A percentile compares a stretch with the other conserved stretches of the same genome.
phyloP scores from a whole-genome alignment of 2,329 filamentous ascomycete genomes.

The Trichoderma simmonsii region DNA sequence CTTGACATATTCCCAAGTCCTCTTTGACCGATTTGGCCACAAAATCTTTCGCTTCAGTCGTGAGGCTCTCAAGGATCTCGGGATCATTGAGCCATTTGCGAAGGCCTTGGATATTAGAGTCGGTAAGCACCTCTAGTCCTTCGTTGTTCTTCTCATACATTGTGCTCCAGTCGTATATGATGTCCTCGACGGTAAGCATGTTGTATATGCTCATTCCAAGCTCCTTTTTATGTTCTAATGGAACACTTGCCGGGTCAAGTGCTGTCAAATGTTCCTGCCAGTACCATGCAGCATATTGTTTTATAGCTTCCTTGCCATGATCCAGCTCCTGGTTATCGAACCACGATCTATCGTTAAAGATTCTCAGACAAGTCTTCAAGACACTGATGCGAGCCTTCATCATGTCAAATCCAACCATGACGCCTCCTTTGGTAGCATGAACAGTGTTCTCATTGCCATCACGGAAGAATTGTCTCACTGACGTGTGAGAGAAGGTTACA shows the following conservation, averaged over 20 bases:
- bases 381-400: constrained; percentile 36
- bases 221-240: constrained; percentile 30
- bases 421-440: constrained; percentile 17
- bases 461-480: constrained; percentile 39
- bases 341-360: constrained; percentile 36
- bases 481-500: constrained; percentile 41
- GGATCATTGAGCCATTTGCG: constrained; percentile 36
- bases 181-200: constrained; percentile 38
- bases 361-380: constrained; percentile 37
- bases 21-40: constrained; percentile 26
- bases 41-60: constrained; percentile 32
- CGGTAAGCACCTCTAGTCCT: constrained; percentile 41
- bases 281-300: constrained; percentile 44
- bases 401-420: constrained; percentile 36
- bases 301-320: constrained; percentile 30
- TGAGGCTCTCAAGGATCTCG: constrained; percentile 31
- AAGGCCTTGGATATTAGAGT: constrained; percentile 37
- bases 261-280: constrained; percentile 42
- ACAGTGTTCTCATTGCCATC: constrained; percentile 29
- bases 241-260: constrained; percentile 31
- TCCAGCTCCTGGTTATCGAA: constrained; percentile 31
- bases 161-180: constrained; percentile 40
- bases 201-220: constrained; percentile 34
- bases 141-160: constrained; percentile 41
- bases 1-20: constrained; percentile 34